Base-by-base conservation (phyloP, 176 grass and related monocot species). In the Ensete ventricosum region DNA sequence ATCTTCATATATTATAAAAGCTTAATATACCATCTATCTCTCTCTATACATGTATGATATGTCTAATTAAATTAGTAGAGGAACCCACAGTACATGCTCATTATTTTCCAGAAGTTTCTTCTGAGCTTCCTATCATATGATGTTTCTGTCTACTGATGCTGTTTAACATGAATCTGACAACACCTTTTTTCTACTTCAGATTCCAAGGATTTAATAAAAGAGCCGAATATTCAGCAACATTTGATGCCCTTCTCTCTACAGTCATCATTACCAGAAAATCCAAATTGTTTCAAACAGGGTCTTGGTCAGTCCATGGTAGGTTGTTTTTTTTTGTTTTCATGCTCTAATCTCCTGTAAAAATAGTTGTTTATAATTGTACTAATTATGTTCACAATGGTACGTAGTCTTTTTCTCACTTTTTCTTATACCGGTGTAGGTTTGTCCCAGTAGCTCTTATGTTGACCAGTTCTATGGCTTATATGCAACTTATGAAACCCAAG, bases 231-330 rank as follows among this genome's bases (percentile, higher is more conserved):
- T 81, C 16, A 58, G 49, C 80, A 91, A 69, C 79, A 82, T 57
- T 88, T 81, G 21, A 51, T 80, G 29, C 77, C 82, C 26, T 82
- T 89, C 29, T 72, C 74, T 69, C 54, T 78, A 50, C 14, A 70
- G 34, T 52, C 67, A 5, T 89, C 82, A n/a, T 81, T 86, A 16
- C 55, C 82, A 13, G 88, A 95, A 77, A 81, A 86, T 88, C 85
- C 89, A 67, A 23, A 79, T 27, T 67, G 25, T 48, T 99, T 89
- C 29, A 82, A 89, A 59, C 81, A 95, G 65, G 91, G 84, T 34
- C 79, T 87, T 73, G 82, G 81, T 73, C 91, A 91, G 82, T 89
- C 91, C 68, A 77, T 89, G 85, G 96, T 99, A 77, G 64, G 79
- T 3, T 75, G 77, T 54, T 14, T 54, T 14, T 54, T 49, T 54